phyloP scores from a whole-genome alignment of 371 early-diverging fungal species.

The Pancytospora philotis region DNA sequence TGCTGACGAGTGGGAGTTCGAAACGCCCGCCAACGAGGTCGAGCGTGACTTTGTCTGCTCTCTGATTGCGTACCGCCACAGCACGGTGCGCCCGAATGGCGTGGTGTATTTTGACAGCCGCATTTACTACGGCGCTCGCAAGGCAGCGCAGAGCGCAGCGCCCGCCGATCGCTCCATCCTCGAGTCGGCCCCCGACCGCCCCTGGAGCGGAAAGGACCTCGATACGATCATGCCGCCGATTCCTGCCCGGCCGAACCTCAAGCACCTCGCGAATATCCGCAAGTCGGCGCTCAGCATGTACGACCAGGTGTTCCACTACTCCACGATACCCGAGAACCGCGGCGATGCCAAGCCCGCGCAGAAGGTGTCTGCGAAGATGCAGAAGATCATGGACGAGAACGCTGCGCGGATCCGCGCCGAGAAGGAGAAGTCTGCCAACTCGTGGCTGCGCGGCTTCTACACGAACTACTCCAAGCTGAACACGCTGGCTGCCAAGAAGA shows the following conservation, averaged over 20 bases:
- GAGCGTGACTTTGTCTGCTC: background rate
- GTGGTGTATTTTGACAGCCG: slow-evolving; percentile 13
- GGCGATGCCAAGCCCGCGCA: slow-evolving; percentile 30
- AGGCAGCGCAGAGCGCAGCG: background rate
- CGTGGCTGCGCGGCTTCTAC: slow-evolving; percentile 54
- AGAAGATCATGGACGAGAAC: slow-evolving; percentile 56
- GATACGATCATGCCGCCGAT: slow-evolving; percentile 27
- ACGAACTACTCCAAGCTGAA: slow-evolving; percentile 43
- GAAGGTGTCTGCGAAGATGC: slow-evolving; percentile 53
- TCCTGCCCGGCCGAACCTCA: slow-evolving; percentile 11
- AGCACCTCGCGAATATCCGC: slow-evolving; percentile 39
- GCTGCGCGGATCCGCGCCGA: slow-evolving; percentile 46
- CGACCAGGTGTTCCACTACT: slow-evolving; percentile 40
- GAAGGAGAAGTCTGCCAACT: slow-evolving; percentile 47
- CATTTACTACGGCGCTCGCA: background rate
- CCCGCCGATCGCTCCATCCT: background rate
- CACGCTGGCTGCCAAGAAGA: slow-evolving; percentile 40
- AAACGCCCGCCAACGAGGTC: background rate
- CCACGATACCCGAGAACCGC: slow-evolving; percentile 16
- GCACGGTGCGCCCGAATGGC: background rate
- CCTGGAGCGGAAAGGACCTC: slow-evolving; percentile 12
- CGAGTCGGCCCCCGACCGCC: background rate
- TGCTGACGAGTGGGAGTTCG: slow-evolving; percentile 2
- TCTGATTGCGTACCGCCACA: background rate
- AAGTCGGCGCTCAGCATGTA: slow-evolving; percentile 46